A percentile compares a stretch with the other conserved stretches of the same genome.
phyloP scores from a whole-genome alignment of 805 yeast species.

The Sungouiella blattae region DNA sequence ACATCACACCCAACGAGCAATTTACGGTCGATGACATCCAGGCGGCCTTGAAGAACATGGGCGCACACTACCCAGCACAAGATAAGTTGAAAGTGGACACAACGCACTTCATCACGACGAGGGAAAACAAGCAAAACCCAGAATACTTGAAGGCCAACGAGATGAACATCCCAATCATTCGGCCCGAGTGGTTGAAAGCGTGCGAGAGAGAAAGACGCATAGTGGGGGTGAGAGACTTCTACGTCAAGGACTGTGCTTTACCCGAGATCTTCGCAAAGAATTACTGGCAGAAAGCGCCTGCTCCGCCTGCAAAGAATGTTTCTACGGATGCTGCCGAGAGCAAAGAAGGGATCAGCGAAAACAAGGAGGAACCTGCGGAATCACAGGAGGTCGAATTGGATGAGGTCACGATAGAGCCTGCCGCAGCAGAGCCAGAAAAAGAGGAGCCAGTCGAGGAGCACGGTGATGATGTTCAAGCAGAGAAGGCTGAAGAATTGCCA shows the following conservation, averaged over 20 bases:
- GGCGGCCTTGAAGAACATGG: conserved; percentile 61
- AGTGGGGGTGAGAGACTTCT: conserved; percentile 88
- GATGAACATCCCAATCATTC: conserved; percentile 84
- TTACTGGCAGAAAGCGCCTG: conserved; percentile 29
- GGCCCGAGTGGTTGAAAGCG: conserved; percentile 97
- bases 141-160: conserved; percentile 79
- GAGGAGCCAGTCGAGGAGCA: too few species aligned
- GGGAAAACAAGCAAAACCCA: conserved; percentile 56
- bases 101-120: conserved; percentile 82
- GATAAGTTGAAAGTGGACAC: conserved; percentile 78
- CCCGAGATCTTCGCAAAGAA: conserved; percentile 42
- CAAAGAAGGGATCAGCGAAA: too few species aligned
- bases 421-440: too few species aligned
- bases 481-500: too few species aligned
- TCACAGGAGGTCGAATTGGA: too few species aligned
- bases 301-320: background rate
- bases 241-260: conserved; percentile 53
- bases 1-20: conserved; percentile 55
- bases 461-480: too few species aligned
- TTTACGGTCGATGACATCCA: conserved; percentile 52
- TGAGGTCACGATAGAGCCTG: background rate
- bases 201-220: conserved; percentile 86
- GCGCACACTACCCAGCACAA: conserved; percentile 74
- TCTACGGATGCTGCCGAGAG: too few species aligned
- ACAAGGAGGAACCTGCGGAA: too few species aligned